These are phyloP conservation scores for Diutina ranongensis DNA, from an alignment of 1,139 yeast genomes.

Conservation along the genomic window DNA sequence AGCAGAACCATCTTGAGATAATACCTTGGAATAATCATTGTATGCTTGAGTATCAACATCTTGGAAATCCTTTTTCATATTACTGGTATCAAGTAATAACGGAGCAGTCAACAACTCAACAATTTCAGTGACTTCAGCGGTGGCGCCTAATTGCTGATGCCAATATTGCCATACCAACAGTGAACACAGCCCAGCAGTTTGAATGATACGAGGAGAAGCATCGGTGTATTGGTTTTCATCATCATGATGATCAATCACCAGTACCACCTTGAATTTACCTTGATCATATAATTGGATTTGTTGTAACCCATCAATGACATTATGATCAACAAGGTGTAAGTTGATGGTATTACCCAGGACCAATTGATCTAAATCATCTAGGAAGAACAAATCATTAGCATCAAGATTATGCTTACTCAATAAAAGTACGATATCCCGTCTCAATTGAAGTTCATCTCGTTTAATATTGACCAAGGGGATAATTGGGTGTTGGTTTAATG, in stretches of 20 bases:
- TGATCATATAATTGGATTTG: conserved; percentile 16
- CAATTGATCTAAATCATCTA: conserved; percentile 42
- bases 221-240: conserved; percentile 45
- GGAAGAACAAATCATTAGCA: conserved; percentile 41
- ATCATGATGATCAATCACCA: conserved; percentile 79
- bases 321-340: conserved; percentile 73
- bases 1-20: neutral
- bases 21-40: conserved; percentile 16
- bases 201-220: conserved; percentile 49
- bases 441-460: conserved; percentile 46
- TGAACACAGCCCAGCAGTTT: conserved; percentile 66
- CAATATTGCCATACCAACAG: conserved; percentile 61
- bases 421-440: conserved; percentile 59
- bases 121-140: conserved; percentile 14
- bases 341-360: conserved; percentile 16
- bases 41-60: conserved; percentile 39
- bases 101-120: conserved; percentile 52
- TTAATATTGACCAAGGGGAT: conserved; percentile 71
- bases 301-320: conserved; percentile 46
- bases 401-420: conserved; percentile 37
- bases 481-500: conserved; percentile 13
- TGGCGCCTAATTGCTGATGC: conserved; percentile 19
- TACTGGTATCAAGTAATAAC: conserved; percentile 59
- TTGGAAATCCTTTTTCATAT: conserved; percentile 49
- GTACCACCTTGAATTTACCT: conserved; percentile 28